Conservation (phyloP, 148 eudicot genomes). For the Rhododendron ovatum region DNA sequence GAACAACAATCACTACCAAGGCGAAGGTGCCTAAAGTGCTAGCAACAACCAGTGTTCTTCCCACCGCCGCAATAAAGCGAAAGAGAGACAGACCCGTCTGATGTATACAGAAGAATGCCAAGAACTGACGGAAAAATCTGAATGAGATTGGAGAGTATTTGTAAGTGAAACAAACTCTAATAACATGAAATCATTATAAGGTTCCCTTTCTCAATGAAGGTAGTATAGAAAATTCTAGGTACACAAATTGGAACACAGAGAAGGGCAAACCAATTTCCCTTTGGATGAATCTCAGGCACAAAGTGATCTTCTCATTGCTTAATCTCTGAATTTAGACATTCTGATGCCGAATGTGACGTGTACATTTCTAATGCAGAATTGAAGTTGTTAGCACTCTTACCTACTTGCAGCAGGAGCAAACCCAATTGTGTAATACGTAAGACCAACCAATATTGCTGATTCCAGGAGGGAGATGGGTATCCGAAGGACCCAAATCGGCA, state of each 20-base stretch:
- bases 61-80: conserved; percentile 57
- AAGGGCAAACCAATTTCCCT: neutral
- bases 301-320: neutral
- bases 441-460: conserved; percentile 38
- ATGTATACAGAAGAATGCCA: conserved; percentile 59
- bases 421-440: conserved; percentile 43
- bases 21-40: conserved; percentile 38
- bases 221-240: neutral
- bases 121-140: conserved; percentile 64
- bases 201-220: neutral
- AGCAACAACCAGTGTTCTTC: conserved; percentile 57
- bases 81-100: conserved; percentile 64
- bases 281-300: neutral
- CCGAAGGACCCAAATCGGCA: conserved; percentile 44
- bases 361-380: neutral
- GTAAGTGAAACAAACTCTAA: neutral
- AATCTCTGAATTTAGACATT: neutral
- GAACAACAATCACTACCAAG: conserved; percentile 47
- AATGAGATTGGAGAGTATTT: neutral
- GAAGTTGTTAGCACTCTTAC: conserved; percentile 14
- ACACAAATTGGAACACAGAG: neutral
- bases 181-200: neutral
- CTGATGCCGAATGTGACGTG: neutral
- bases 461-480: conserved; percentile 39
- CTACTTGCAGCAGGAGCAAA: conserved; percentile 41